Conservation (phyloP, 768 basidiomycete species). For the Sistotremastrum suecicum region DNA sequence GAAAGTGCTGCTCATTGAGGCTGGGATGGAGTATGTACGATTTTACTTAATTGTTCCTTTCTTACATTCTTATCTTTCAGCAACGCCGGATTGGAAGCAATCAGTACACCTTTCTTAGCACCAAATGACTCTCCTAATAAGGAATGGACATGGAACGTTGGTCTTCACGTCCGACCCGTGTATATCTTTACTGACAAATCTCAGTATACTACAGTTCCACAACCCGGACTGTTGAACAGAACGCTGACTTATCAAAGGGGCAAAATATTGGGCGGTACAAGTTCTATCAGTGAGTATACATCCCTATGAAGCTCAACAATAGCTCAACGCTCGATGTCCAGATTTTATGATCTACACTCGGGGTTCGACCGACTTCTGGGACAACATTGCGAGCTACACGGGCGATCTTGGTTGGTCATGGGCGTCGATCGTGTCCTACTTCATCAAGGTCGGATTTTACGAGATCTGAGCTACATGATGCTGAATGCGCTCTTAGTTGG, state of each 20-base stretch:
- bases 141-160: no score
- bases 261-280: slow-evolving; percentile 53
- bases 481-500: no score
- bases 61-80: no score
- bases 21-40: slow-evolving; percentile 5
- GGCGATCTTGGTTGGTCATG: slow-evolving; percentile 17
- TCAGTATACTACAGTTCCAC: slow-evolving; percentile 31
- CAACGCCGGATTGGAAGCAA: no score
- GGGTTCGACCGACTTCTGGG: slow-evolving; percentile 13
- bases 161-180: no score
- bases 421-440: slow-evolving; percentile 10
- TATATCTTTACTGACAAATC: no score
- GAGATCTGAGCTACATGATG: no score
- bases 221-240: slow-evolving; percentile 29
- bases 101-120: no score
- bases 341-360: slow-evolving; percentile 17
- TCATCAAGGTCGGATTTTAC: slow-evolving; percentile 9
- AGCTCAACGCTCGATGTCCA: neutral
- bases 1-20: slow-evolving; percentile 9
- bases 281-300: slow-evolving; percentile 33
- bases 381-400: slow-evolving; percentile 12
- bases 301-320: no score
- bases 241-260: slow-evolving; percentile 44
- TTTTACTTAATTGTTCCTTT: no score
- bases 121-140: no score